These are phyloP conservation scores for Populus hybrid DNA, from an alignment of 441 rosid genomes.

Conservation along the genomic window DNA sequence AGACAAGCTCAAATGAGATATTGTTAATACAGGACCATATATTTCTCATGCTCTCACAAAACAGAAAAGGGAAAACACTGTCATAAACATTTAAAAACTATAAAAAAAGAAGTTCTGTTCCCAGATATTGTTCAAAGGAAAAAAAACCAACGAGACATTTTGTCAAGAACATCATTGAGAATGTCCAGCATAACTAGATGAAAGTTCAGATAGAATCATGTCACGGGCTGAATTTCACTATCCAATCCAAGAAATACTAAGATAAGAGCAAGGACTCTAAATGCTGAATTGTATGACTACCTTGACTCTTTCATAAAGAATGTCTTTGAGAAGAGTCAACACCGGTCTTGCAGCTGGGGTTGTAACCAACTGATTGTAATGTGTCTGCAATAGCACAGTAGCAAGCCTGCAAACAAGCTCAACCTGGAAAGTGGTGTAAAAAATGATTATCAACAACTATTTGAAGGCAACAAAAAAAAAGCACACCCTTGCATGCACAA, in stretches of 20 bases:
- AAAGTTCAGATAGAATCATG: neutral
- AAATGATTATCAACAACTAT: conserved; percentile 4
- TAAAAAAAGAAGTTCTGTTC: too few relatives aligned
- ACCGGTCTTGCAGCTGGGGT: conserved; percentile 81
- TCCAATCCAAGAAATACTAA: neutral
- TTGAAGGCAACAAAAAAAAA: neutral
- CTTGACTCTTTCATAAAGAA: conserved; percentile 72
- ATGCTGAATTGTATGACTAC: conserved; percentile 30
- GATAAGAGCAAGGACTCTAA: neutral
- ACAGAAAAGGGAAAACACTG: neutral
- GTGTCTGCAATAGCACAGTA: conserved; percentile 66
- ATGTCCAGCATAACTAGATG: neutral
- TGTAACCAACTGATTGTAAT: conserved; percentile 75
- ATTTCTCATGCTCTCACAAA: neutral
- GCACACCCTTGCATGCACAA: neutral
- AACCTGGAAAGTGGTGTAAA: conserved; percentile 42
- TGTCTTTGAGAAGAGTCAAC: conserved; percentile 63
- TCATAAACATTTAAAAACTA: neutral
- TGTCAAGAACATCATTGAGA: neutral
- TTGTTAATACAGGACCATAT: conserved; percentile 16
- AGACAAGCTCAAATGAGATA: conserved; percentile 14
- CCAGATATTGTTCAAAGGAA: neutral
- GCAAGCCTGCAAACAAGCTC: conserved; percentile 83
- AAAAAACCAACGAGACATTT: neutral
- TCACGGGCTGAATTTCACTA: neutral